A percentile compares a stretch with the other conserved stretches of the same genome.
Evolutionary conservation across 768 basidiomycete genomes (phyloP).

Genomic region (Imleria badia): DNA sequence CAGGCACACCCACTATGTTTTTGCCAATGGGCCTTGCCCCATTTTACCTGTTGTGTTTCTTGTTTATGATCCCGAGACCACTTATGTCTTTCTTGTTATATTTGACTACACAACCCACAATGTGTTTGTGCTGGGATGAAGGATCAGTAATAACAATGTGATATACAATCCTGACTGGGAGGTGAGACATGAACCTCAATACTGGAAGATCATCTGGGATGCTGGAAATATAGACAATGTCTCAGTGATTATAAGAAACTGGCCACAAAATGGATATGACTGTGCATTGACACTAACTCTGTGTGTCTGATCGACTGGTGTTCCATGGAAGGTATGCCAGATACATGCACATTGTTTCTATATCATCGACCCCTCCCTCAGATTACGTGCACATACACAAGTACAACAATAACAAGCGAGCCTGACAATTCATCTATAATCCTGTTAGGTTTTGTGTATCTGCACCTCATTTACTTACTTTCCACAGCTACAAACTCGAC

Average conservation of each 20-base stretch:
- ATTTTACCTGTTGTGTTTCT: background rate
- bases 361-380: no score
- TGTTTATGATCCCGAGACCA: background rate
- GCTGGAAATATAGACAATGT: background rate
- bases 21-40: background rate
- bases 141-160: background rate
- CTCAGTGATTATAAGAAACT: background rate
- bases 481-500: no score
- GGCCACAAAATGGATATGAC: no score
- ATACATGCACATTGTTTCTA: no score
- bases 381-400: no score
- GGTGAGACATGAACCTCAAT: background rate
- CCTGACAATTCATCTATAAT: no score
- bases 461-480: no score
- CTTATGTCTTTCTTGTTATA: background rate
- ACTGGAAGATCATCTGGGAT: background rate
- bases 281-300: no score
- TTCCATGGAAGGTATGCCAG: no score
- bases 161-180: background rate
- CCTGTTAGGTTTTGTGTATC: no score
- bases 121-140: background rate
- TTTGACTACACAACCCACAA: background rate
- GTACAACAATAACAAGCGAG: no score
- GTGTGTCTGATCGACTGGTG: no score
- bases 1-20: background rate